Evolutionary conservation across 192 early-diverging fungal genomes (phyloP), one percentile per base, ranked within the genome.

Genomic region (Gigaspora rosea): DNA sequence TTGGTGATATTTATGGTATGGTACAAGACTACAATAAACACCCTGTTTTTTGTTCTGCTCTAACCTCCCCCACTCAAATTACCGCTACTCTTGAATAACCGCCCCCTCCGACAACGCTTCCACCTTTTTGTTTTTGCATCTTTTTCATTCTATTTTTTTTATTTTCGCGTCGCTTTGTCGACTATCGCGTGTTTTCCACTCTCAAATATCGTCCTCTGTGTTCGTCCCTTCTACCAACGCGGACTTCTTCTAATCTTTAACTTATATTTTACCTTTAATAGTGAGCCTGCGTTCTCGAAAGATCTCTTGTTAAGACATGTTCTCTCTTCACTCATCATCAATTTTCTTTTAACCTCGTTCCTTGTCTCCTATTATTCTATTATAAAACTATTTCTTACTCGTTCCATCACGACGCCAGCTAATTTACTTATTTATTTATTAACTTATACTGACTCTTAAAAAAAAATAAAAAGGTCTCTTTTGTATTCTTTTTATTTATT

Each of bases 161-260:
- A 65, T 46, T 65, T 65, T 65, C 63, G 63, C 63, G 63, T 65
- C 63, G 16, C 63, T 65, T 65, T 36, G 36, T 65, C 63, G 9
- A 27, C 35, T 65, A 65, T 65, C 63, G 63, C 63, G 63, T 65
- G 63, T 65, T 65, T 65, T 65, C 18, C 27, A 36, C 35, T 36
- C 41, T 35, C 16, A 46, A 64, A 22, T 35, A 36, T 33, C 13
- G 32, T 16, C 35, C 33, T 36, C 12, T 65, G 35, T 65, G 35
- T 65, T 64, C 35, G 5, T 65, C 36, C 63, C 15, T 18, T 27
- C 18, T 65, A 46, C 16, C 8, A 65, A 65, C 63, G 63, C 63
- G 63, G 63, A 65, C 63, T n/a, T 36, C 18, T 8, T 16, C 16
- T 46, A 8, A 18, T 16, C 58, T 10, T 65, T 15, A 8, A 18